Percentiles rank a stretch among this genome's conserved stretches.
Conservation (phyloP, 345 rosid genomes). For the Sonneratia caseolaris region DNA sequence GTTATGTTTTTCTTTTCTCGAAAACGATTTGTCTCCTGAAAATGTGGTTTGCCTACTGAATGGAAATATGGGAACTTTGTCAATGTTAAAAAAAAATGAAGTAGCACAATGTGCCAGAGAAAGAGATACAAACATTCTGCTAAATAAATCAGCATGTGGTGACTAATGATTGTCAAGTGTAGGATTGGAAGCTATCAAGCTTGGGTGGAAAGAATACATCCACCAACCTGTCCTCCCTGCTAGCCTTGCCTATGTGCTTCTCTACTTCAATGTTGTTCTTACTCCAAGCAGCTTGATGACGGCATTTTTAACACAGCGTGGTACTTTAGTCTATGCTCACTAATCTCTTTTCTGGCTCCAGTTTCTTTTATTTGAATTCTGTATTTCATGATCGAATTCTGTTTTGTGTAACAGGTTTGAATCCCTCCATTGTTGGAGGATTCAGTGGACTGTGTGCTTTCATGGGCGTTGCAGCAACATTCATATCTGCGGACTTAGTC, state of each 20-base stretch:
- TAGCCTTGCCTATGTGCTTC: slow-evolving; percentile 83
- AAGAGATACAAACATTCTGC: not conserved
- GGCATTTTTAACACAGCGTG: slow-evolving; percentile 80
- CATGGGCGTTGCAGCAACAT: slow-evolving; percentile 96
- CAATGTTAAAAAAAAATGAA: not conserved
- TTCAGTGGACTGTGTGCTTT: slow-evolving; percentile 86
- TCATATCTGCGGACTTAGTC: slow-evolving; percentile 70
- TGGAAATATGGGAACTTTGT: not conserved
- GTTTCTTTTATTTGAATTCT: not conserved
- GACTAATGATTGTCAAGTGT: slow-evolving; percentile 26
- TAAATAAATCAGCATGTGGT: not conserved
- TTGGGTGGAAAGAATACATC: slow-evolving; percentile 90
- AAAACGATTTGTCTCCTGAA: not conserved
- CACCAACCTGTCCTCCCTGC: slow-evolving; percentile 96
- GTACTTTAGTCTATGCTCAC: slow-evolving; percentile 23
- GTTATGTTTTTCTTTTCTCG: slow-evolving; percentile 1
- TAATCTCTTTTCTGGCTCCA: not conserved
- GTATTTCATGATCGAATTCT: not conserved
- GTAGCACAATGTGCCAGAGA: not conserved
- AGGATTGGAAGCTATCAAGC: slow-evolving; percentile 74
- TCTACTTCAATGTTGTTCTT: slow-evolving; percentile 79
- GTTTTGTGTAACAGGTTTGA: slow-evolving; percentile 40
- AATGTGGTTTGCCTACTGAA: not conserved
- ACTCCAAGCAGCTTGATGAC: slow-evolving; percentile 95
- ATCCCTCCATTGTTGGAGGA: slow-evolving; percentile 82